Base-by-base conservation (phyloP, 192 early-diverging fungal species). In the Allomyces javanicus region DNA sequence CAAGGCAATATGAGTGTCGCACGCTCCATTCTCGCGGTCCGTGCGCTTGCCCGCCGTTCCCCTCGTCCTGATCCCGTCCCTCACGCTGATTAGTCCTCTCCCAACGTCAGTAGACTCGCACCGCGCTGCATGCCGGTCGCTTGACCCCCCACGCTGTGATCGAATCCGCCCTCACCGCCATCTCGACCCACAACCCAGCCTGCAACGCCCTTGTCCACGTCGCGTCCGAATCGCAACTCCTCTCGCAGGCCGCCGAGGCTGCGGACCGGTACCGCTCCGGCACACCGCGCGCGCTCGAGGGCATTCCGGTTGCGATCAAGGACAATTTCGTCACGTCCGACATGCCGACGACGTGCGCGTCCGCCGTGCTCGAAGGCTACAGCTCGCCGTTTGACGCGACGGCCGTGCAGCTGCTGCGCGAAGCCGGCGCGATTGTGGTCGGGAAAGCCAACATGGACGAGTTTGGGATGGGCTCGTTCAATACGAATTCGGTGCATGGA, bases 371-470 rank as follows among this genome's bases (percentile, higher is more conserved):
- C 0, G 66, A 66, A 86, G 83, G 80, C 63, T 89, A 84, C 66
- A 45, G 61, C 4, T 82, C 89, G 10, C 88, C 90, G 0, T 85
- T 77, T 69, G 78, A 86, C 45, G 87, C 92, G 4, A 91, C 90
- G 3, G 86, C 80, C 6, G 85, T 90, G 9, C 62, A 77, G 17
- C 69, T 78, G 24, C 73, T 94, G 14, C 70, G 76, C 24, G 67
- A 78, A 0, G 77, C 82, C 1, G 90, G 91, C 0, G 85, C 79
- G 0, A 70, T 82, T 10, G 73, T 87, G n/a, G 74, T 87, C 5
- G 92, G 87, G 24, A 91, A 91, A 66, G 78, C 86, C 19, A 94
- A 95, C 72, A 87, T 95, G 89, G 94, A 97, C 73, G 92, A 97
- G 72, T 97, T 94, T 83, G 94, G 90, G 19, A 97, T 97, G 92